Conservation (phyloP, 352 stramenopile species). For the Saprolegnia diclina region DNA sequence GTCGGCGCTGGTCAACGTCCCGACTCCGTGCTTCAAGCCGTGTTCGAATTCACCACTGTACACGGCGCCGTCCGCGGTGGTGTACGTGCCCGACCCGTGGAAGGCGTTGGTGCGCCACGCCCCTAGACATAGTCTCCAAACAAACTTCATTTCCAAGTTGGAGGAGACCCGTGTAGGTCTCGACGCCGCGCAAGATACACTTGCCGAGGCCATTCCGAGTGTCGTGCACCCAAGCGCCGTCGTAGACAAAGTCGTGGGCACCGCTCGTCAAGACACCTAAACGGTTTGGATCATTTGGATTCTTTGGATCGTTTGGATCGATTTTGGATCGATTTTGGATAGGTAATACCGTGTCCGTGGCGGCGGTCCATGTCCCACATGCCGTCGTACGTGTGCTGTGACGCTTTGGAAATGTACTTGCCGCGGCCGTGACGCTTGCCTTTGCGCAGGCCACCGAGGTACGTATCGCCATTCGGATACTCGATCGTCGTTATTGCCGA, state of each 20-base stretch:
- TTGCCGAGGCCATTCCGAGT: slow-evolving; percentile 59
- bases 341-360: slow-evolving; percentile 37
- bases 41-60: slow-evolving; percentile 77
- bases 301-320: not conserved
- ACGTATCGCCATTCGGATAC: slow-evolving; percentile 72
- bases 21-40: slow-evolving; percentile 65
- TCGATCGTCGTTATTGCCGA: slow-evolving; percentile 12
- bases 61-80: slow-evolving; percentile 68
- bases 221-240: slow-evolving; percentile 60
- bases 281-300: not conserved
- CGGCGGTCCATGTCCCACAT: slow-evolving; percentile 53
- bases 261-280: slow-evolving; percentile 56
- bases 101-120: slow-evolving; percentile 70
- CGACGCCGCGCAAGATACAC: slow-evolving; percentile 66
- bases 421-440: slow-evolving; percentile 68
- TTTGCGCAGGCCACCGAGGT: slow-evolving; percentile 58
- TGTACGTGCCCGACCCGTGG: slow-evolving; percentile 69
- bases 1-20: not conserved
- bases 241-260: slow-evolving; percentile 76
- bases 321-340: not conserved
- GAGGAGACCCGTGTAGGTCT: slow-evolving; percentile 73
- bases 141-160: too few relatives aligned
- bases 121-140: not conserved
- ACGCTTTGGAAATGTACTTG: slow-evolving; percentile 47
- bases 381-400: slow-evolving; percentile 65